These are phyloP conservation scores for Glebionis coronaria DNA, from an alignment of 129 eudicot species.

Conservation along the genomic window DNA sequence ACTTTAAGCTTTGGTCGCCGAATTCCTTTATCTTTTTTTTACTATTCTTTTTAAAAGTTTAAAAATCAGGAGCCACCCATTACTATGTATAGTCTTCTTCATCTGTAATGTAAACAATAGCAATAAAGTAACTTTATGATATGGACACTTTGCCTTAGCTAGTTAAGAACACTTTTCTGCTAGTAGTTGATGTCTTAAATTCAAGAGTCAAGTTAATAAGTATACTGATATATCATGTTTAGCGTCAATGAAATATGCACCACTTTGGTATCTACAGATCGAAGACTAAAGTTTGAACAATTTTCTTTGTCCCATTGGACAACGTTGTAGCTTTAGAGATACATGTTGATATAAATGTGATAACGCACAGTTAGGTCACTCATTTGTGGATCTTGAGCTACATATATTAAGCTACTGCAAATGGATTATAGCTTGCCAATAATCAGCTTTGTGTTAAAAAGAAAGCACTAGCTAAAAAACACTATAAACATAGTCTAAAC, in stretches of 20 bases:
- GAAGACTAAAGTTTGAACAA: too few relatives aligned
- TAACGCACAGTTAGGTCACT: background rate
- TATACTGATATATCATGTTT: too few relatives aligned
- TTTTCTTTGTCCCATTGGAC: too few relatives aligned
- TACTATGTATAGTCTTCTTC: background rate
- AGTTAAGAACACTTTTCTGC: too few relatives aligned
- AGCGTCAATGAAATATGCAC: too few relatives aligned
- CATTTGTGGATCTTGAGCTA: background rate
- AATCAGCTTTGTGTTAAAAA: background rate
- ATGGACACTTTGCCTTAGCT: too few relatives aligned
- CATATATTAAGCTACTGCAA: background rate
- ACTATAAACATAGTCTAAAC: background rate
- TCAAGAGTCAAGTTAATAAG: too few relatives aligned
- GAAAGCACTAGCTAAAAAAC: background rate
- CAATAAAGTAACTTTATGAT: too few relatives aligned
- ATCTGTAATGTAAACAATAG: background rate
- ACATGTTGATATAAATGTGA: background rate
- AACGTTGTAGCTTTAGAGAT: background rate
- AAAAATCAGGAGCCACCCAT: background rate
- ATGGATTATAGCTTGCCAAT: background rate
- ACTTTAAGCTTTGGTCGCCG: conserved; percentile 12
- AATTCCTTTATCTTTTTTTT: background rate
- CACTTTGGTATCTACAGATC: too few relatives aligned
- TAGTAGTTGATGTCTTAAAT: too few relatives aligned
- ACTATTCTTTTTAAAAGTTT: background rate